Base-by-base conservation (phyloP, 768 basidiomycete genomes). In the Punctularia strigosozonata region DNA sequence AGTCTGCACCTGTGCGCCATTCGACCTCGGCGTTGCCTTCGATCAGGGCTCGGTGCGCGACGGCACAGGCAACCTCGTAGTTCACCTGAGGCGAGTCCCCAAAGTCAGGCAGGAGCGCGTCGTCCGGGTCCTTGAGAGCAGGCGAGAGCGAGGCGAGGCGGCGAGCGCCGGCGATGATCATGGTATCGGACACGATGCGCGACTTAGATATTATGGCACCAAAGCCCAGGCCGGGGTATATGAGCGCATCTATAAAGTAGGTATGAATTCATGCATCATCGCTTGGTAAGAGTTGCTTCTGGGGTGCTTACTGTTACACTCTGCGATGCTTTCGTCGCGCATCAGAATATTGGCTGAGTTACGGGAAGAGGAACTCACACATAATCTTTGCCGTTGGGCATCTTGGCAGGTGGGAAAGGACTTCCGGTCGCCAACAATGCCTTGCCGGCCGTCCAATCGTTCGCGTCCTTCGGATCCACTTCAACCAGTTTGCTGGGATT, bases 211-310 rank as follows among this genome's bases (percentile, higher is more conserved):
- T 62, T 49, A 90, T 76, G 26, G 83, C 70, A 25, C 88, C 88
- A 43, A 85, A 77, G 5, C 86, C 87, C 23, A 91, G 70, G 19
- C 85, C 89, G 3, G 88, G 87, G 56, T 88, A 90, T 36, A 90
- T 80, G 5, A 89, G 65, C 0, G 81, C 80, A 49, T 85, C 73
- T 75, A 30, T 8, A 25, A 18, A 33, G 23, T 17, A 8, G n/a
- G 31, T 21, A 2, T 25, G 7, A 22, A 7, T 8, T 13, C 25
- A 22, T 5, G 21, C n/a, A 31, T 32, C 18, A 13, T 37, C 7
- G 2, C 6, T 39, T 21, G 2, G 15, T 33, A 17, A 22, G 17
- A 42, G 8, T 28, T 5, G 14, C 25, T n/a, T n/a, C n/a, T n/a
- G n/a, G n/a, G n/a, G n/a, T n/a, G 8, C n/a, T 18, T 42, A 72